Conservation (phyloP, 1,284 basidiomycete species). For the Leccinum angustisporum region DNA sequence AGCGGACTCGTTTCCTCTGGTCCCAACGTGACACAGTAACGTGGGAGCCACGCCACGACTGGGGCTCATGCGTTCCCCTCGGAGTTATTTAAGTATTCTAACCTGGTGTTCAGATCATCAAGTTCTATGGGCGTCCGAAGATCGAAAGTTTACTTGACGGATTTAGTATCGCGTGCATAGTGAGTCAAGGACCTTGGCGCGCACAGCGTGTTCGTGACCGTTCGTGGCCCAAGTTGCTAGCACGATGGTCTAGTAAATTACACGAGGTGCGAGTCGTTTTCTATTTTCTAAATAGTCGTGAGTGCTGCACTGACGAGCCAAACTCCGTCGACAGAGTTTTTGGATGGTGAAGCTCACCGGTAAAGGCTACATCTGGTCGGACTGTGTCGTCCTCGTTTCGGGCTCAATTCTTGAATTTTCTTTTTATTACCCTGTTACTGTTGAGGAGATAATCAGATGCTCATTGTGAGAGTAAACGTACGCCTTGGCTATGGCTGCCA, state of each 20-base stretch:
- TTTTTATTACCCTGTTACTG: neutral
- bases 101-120: neutral
- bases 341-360: slow-evolving; percentile 14
- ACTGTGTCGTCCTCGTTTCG: neutral
- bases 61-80: neutral
- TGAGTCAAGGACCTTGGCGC: slow-evolving; percentile 37
- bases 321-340: slow-evolving; percentile 10
- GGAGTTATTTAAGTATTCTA: neutral
- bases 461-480: neutral
- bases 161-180: slow-evolving; percentile 48
- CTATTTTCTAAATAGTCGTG: neutral
- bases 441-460: neutral
- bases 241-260: slow-evolving; percentile 61
- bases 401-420: neutral
- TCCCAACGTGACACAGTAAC: neutral
- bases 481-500: neutral
- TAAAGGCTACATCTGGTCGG: neutral
- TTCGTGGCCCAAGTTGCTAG: slow-evolving; percentile 63
- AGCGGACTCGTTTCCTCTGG: neutral
- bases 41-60: neutral
- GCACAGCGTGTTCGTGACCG: slow-evolving; percentile 60
- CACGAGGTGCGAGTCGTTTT: slow-evolving; percentile 58
- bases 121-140: slow-evolving; percentile 45
- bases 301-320: neutral
- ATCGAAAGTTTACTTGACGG: slow-evolving; percentile 46